Conservation (phyloP, 495 filamentous ascomycete genomes). For the Bacidia rubella region DNA sequence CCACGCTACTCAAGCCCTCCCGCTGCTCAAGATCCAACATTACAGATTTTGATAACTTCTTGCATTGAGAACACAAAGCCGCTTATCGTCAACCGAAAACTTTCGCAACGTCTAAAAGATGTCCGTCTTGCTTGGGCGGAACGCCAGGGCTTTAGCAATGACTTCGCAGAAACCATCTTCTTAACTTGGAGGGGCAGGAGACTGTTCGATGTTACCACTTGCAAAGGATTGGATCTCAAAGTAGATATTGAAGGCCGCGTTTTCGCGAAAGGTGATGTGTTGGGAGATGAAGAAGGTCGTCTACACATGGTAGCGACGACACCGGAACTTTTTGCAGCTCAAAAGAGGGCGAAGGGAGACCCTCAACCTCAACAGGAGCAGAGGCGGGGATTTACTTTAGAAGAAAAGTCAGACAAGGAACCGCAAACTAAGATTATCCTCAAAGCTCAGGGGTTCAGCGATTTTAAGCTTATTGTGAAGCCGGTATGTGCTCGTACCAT, state of each 20-base stretch:
- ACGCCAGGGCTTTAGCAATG: conserved; percentile 37
- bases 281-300: conserved; percentile 20
- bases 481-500: conserved; percentile 27
- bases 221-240: conserved; percentile 47
- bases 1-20: not conserved
- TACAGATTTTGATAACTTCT: conserved; percentile 61
- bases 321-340: conserved; percentile 28
- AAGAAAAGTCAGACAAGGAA: conserved; percentile 20
- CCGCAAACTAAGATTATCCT: conserved; percentile 42
- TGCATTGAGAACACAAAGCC: conserved; percentile 46
- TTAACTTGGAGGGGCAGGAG: conserved; percentile 67
- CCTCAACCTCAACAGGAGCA: conserved; percentile 5
- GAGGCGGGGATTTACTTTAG: conserved; percentile 17
- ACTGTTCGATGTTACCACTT: conserved; percentile 60
- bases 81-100: conserved; percentile 51
- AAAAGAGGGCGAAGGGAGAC: conserved; percentile 14
- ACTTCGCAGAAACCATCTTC: conserved; percentile 41
- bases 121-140: conserved; percentile 56
- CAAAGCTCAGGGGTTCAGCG: conserved; percentile 39
- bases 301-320: conserved; percentile 58
- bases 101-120: conserved; percentile 50
- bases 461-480: conserved; percentile 45
- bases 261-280: conserved; percentile 13
- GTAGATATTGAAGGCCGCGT: conserved; percentile 13
- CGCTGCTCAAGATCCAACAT: conserved; percentile 24